phyloP scores from a whole-genome alignment of 495 filamentous ascomycete species.

The Bacidia gigantensis region DNA sequence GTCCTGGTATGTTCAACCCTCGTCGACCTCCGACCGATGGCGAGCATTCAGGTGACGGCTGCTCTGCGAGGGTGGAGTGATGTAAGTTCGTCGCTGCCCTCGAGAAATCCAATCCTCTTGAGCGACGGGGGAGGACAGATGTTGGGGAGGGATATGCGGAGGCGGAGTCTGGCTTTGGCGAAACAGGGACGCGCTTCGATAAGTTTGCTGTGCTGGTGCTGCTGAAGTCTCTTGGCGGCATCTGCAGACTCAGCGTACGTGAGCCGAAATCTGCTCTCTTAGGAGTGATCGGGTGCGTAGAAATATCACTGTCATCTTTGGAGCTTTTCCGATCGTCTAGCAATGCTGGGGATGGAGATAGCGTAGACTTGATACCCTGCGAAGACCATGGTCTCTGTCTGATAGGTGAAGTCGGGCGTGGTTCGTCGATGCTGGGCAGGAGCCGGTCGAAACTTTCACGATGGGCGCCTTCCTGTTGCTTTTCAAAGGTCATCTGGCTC shows the following conservation, averaged over 20 bases:
- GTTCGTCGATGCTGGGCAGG: constrained; percentile 2
- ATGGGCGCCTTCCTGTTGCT: constrained; percentile 1
- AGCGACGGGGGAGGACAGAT: constrained; percentile 76
- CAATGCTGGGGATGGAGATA: constrained; percentile 58
- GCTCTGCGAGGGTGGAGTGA: constrained; percentile 78
- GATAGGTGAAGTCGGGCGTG: constrained; percentile 13
- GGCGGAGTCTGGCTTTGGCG: constrained; percentile 67
- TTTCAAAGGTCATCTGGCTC: not conserved
- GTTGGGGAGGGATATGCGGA: constrained; percentile 70
- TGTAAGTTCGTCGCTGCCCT: constrained; percentile 88
- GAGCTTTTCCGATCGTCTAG: constrained; percentile 42
- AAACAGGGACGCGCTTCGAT: constrained; percentile 55
- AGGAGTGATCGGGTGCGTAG: constrained; percentile 47
- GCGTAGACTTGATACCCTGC: constrained; percentile 33
- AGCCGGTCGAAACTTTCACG: constrained; percentile 11
- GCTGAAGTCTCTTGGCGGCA: constrained; percentile 44
- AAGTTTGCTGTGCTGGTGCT: constrained; percentile 40
- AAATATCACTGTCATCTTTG: constrained; percentile 69
- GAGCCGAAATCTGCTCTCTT: constrained; percentile 44
- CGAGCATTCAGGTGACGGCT: constrained; percentile 80
- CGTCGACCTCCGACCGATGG: constrained; percentile 70
- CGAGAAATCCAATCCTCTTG: constrained; percentile 82
- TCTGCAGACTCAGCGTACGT: constrained; percentile 57
- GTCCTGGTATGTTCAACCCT: constrained; percentile 61
- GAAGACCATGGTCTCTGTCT: constrained; percentile 37